Base-by-base conservation (phyloP, 352 stramenopile species). In the Peronospora tabacina region DNA sequence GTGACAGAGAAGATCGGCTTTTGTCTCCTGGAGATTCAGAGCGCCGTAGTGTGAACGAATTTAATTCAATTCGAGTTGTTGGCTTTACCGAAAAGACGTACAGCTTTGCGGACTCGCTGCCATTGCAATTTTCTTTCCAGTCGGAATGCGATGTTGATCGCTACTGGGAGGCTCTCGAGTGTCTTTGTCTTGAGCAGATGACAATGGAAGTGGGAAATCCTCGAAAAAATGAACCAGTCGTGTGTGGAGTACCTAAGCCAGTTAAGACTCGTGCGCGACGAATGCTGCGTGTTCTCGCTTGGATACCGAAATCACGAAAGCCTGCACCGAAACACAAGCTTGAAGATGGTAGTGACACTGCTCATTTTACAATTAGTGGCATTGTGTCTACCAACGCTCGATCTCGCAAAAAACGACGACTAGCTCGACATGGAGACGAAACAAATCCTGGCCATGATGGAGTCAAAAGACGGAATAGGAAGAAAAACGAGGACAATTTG, bases 81-180 rank as follows among this genome's bases (percentile, higher is more conserved):
- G 76, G 72, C 0, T 74, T 78, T 11, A 87, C 71, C 0, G 72
- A 87, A 55, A 77, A 81, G 28, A 74, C 54, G 15, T 93, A 90
- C 46, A 84, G 69, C 16, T 93, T 93, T 43, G 64, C 58, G 0
- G 63, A 67, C 37, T 52, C 63, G 13, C 26, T 93, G 11, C 82
- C 79, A 13, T 46, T 93, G 20, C 52, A 55, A n/a, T 82, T 87
- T 52, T 49, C 49, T 1, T 71, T 90, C 33, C 30, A 62, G 13
- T 67, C 55, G 1, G 33, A 44, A 22, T 17, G 38, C n/a, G 66
- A 88, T 19, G 61, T 90, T 7, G 64, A 80, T 44, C 57, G 53
- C 2, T 93, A 85, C 49, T 93, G 82, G 82, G 78, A 90, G 48
- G 70, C 79, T 9, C 56, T 93, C 0, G 75, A 93, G 46, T 89